Conservation (phyloP, 1,284 basidiomycete species). For the Ustilago bromivora region DNA sequence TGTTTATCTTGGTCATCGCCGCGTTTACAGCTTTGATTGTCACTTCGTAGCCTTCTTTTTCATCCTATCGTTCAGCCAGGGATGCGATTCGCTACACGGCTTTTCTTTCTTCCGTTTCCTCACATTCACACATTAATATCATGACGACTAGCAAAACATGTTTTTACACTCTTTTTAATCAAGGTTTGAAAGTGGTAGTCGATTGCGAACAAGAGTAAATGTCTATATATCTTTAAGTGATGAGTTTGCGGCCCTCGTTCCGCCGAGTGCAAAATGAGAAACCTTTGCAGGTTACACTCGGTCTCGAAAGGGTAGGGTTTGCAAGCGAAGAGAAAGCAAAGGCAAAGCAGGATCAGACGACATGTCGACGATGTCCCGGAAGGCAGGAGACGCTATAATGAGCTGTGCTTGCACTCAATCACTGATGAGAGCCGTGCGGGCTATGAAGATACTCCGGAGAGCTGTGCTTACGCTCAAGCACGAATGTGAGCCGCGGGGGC, state of each 20-base stretch:
- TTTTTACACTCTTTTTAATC: too few relatives aligned
- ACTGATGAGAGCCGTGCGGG: neutral
- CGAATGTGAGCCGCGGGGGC: neutral
- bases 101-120: neutral
- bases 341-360: conserved; percentile 1
- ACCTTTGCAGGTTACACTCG: neutral
- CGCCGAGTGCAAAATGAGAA: too few relatives aligned
- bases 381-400: neutral
- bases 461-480: too few relatives aligned
- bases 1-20: conserved; percentile 16
- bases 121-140: neutral
- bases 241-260: too few relatives aligned
- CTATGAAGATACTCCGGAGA: neutral
- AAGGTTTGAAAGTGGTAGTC: too few relatives aligned
- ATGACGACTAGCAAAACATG: too few relatives aligned
- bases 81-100: neutral
- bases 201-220: too few relatives aligned
- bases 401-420: too few relatives aligned
- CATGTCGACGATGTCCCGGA: neutral
- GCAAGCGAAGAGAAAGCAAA: neutral
- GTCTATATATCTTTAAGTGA: too few relatives aligned
- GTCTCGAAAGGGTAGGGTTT: neutral
- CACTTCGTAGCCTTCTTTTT: conserved; percentile 8
- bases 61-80: too few relatives aligned
- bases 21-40: conserved; percentile 24